Evolutionary conservation across 2,329 filamentous ascomycete genomes (phyloP).

Genomic region (Curvularia sp.): DNA sequence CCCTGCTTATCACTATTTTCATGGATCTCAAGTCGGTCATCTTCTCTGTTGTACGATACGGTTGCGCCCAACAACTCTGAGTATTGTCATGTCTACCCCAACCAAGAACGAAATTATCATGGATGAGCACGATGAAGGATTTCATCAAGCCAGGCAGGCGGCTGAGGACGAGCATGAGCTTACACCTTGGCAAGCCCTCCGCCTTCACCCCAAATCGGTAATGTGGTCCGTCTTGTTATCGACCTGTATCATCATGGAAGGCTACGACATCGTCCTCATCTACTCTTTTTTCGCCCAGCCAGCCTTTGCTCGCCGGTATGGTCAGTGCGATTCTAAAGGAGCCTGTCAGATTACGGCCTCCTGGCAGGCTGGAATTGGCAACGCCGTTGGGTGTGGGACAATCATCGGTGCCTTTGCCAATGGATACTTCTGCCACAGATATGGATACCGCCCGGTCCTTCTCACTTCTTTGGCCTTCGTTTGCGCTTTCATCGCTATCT

Average conservation of each 20-base stretch:
- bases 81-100: not conserved
- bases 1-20: not conserved
- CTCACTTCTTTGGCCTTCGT: slow-evolving; percentile 24
- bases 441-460: slow-evolving; percentile 42
- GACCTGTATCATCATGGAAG: slow-evolving; percentile 86
- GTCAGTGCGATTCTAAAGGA: slow-evolving; percentile 38
- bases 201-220: slow-evolving; percentile 82
- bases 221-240: slow-evolving; percentile 82
- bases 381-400: slow-evolving; percentile 51
- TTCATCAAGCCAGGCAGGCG: slow-evolving; percentile 18
- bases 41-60: not conserved
- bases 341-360: slow-evolving; percentile 49
- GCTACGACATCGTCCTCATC: slow-evolving; percentile 80
- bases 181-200: slow-evolving; percentile 71
- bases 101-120: not conserved
- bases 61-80: not conserved
- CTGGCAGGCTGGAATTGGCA: slow-evolving; percentile 54
- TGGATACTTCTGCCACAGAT: slow-evolving; percentile 48
- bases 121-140: slow-evolving; percentile 14
- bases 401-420: slow-evolving; percentile 52
- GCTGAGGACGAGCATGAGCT: slow-evolving; percentile 34
- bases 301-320: slow-evolving; percentile 52
- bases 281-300: slow-evolving; percentile 71
- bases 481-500: slow-evolving; percentile 28
- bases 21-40: not conserved